Conservation (phyloP, 164 flowering plant species). For the Stephania cephalantha region DNA sequence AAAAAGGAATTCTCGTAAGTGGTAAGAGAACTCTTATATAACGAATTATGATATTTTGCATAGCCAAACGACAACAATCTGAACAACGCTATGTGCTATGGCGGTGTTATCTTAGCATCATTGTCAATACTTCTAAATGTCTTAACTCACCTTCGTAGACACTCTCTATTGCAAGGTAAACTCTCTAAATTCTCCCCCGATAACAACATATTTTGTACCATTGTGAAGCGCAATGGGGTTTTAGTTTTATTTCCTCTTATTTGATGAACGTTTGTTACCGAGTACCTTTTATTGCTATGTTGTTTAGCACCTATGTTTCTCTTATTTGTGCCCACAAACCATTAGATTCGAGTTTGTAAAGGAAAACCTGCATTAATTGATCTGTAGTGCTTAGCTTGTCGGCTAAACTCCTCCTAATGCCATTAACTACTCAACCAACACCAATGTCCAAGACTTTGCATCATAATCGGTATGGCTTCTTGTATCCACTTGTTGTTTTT, state of each 20-base stretch:
- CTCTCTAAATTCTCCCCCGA: neutral
- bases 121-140: neutral
- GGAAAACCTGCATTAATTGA: neutral
- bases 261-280: neutral
- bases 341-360: neutral
- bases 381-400: neutral
- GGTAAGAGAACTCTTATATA: too few relatives aligned
- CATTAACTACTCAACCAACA: neutral
- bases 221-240: neutral
- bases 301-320: neutral
- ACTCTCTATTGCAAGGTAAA: neutral
- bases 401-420: neutral
- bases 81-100: neutral
- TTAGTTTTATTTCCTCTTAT: neutral
- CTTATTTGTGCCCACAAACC: neutral
- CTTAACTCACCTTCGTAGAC: neutral
- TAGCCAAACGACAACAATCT: neutral
- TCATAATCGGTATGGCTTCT: neutral
- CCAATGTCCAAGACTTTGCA: neutral
- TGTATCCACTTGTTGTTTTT: neutral
- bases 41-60: neutral
- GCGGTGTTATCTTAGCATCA: constrained; percentile 2
- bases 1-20: neutral
- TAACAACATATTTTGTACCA: neutral
- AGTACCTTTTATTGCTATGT: neutral